Conservation (phyloP, 352 stramenopile species). For the Pythium vanterpoolii region DNA sequence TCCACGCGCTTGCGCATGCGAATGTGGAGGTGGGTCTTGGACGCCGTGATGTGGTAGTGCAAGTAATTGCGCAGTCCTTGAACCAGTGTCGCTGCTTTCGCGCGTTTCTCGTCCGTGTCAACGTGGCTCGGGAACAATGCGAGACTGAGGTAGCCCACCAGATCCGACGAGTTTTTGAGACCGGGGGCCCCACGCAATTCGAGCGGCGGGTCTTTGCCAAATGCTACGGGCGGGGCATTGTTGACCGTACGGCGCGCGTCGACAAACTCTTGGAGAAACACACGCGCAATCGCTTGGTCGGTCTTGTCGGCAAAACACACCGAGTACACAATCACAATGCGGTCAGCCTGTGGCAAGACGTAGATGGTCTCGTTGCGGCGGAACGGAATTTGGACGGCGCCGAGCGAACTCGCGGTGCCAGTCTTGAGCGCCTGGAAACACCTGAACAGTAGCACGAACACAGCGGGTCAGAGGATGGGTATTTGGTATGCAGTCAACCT, state of each 20-base stretch:
- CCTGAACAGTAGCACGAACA: constrained; percentile 12
- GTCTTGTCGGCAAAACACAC: constrained; percentile 93
- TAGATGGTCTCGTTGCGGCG: constrained; percentile 85
- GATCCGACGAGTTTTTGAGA: constrained; percentile 54
- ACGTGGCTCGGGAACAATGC: constrained; percentile 90
- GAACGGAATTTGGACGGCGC: constrained; percentile 81
- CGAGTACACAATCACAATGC: constrained; percentile 91
- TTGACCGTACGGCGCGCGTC: constrained; percentile 91
- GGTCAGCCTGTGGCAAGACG: constrained; percentile 79
- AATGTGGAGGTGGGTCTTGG: constrained; percentile 95
- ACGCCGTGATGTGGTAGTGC: constrained; percentile 96
- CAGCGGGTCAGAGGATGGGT: background rate
- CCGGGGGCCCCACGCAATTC: constrained; percentile 73
- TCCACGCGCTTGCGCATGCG: constrained; percentile 94
- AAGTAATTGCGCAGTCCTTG: constrained; percentile 92
- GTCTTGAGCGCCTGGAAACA: constrained; percentile 78
- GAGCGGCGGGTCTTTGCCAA: constrained; percentile 88
- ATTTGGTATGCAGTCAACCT: background rate
- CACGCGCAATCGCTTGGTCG: constrained; percentile 86
- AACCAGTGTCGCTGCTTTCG: constrained; percentile 86
- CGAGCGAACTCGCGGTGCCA: constrained; percentile 51
- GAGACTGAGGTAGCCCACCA: constrained; percentile 89
- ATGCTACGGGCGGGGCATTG: constrained; percentile 90
- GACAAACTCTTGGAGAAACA: constrained; percentile 93
- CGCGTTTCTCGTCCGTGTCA: constrained; percentile 80